Evolutionary conservation across 495 filamentous ascomycete species (phyloP).

Genomic region (Friedmanniomyces endolithicus): DNA sequence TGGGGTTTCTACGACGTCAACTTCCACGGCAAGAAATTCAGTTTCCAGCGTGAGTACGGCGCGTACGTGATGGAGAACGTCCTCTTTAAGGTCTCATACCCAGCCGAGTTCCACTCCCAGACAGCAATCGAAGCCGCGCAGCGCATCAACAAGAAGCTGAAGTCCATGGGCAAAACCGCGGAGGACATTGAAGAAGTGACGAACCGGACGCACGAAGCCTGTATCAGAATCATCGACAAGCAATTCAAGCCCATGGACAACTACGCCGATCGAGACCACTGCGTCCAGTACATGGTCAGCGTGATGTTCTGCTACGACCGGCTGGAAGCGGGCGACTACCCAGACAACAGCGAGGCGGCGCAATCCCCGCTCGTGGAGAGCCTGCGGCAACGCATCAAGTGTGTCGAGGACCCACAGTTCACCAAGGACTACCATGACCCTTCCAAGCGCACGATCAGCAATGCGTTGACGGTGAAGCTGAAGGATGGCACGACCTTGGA

Average conservation of each 20-base stretch:
- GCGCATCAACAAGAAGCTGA: constrained; percentile 70
- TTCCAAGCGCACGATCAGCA: constrained; percentile 83
- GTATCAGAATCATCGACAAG: constrained; percentile 98
- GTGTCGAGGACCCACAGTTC: constrained; percentile 91
- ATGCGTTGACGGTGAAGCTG: constrained; percentile 83
- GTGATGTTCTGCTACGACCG: constrained; percentile 92
- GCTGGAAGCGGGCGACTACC: constrained; percentile 82
- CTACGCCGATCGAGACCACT: constrained; percentile 98
- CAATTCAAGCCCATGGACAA: constrained; percentile 99
- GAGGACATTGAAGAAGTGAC: constrained; percentile 87
- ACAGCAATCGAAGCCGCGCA: constrained; percentile 92
- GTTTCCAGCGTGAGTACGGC: constrained; percentile 90
- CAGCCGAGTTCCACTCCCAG: constrained; percentile 98
- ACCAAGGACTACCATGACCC: constrained; percentile 91
- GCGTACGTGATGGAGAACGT: constrained; percentile 99
- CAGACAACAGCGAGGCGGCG: constrained; percentile 79
- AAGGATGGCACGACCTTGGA: constrained; percentile 90
- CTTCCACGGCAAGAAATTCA: constrained; percentile 89
- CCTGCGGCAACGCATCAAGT: constrained; percentile 80
- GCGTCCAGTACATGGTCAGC: constrained; percentile 95
- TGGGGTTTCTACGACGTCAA: constrained; percentile 99
- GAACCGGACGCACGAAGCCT: constrained; percentile 95
- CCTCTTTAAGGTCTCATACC: constrained; percentile 98
- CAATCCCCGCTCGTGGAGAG: constrained; percentile 79
- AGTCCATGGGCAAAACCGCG: constrained; percentile 74